Conservation (phyloP, 768 basidiomycete species). For the Amyloporia xantha region DNA sequence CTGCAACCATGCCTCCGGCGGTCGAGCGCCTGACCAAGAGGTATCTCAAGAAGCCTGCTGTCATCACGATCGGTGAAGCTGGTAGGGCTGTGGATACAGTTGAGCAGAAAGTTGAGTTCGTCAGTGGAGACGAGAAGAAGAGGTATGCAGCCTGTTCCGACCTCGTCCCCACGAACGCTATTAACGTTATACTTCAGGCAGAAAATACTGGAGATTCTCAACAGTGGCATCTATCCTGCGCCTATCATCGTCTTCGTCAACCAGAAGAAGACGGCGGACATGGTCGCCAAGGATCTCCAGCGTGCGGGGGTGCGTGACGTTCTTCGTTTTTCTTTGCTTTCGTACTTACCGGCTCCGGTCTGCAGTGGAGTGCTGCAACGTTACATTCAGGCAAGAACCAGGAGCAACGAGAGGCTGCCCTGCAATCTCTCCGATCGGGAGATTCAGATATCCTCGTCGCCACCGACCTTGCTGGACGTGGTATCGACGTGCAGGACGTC, state of each 20-base stretch:
- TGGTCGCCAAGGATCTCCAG: slow-evolving; percentile 91
- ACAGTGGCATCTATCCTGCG: slow-evolving; percentile 72
- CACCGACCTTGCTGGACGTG: slow-evolving; percentile 95
- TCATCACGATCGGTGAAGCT: slow-evolving; percentile 97
- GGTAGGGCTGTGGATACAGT: slow-evolving; percentile 98
- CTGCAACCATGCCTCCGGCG: slow-evolving; percentile 97
- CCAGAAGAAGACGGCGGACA: slow-evolving; percentile 98
- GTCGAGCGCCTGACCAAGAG: slow-evolving; percentile 94
- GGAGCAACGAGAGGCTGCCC: slow-evolving; percentile 90
- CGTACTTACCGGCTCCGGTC: neutral
- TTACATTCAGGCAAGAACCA: slow-evolving; percentile 97
- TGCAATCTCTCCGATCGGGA: slow-evolving; percentile 81
- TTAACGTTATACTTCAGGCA: slow-evolving; percentile 41
- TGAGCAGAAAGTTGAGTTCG: slow-evolving; percentile 92
- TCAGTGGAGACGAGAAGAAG: slow-evolving; percentile 92
- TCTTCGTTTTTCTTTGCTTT: neutral
- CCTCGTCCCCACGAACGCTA: neutral
- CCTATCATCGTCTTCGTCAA: slow-evolving; percentile 99
- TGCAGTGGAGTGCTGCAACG: slow-evolving; percentile 83
- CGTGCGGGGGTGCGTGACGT: slow-evolving; percentile 68
- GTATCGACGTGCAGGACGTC: slow-evolving; percentile 98
- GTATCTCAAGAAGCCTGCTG: slow-evolving; percentile 87
- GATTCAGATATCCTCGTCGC: slow-evolving; percentile 89
- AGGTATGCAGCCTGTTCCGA: slow-evolving; percentile 48
- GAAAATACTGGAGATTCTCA: slow-evolving; percentile 85